Conservation (phyloP, 2,329 filamentous ascomycete genomes). For the Didymella arachidicola region DNA sequence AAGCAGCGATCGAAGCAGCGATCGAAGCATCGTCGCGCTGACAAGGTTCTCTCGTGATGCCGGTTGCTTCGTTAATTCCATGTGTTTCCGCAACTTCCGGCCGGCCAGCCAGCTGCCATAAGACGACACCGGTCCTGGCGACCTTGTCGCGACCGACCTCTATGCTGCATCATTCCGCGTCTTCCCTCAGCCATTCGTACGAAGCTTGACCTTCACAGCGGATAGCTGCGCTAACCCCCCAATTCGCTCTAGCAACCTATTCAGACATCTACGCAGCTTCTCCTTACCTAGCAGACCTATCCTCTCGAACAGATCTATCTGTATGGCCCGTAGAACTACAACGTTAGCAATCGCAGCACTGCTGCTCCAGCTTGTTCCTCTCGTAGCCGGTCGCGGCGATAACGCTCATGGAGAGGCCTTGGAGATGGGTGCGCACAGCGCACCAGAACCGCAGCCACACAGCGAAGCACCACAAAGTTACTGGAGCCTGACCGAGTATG, state of each 20-base stretch:
- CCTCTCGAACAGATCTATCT: slow-evolving; percentile 19
- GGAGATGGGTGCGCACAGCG: slow-evolving; percentile 36
- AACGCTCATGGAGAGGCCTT: slow-evolving; percentile 40
- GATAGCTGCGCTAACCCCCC: slow-evolving; percentile 12
- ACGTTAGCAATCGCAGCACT: slow-evolving; percentile 47
- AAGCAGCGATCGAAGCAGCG: slow-evolving; percentile 33
- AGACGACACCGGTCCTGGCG: slow-evolving; percentile 21
- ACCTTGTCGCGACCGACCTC: slow-evolving; percentile 7
- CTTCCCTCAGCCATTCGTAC: slow-evolving; percentile 12
- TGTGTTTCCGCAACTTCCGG: slow-evolving; percentile 39
- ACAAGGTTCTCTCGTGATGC: slow-evolving; percentile 38
- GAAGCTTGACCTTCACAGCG: not conserved
- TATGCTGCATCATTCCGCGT: not conserved
- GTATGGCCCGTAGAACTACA: slow-evolving; percentile 40
- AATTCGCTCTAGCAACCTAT: slow-evolving; percentile 4
- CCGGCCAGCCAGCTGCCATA: slow-evolving; percentile 26
- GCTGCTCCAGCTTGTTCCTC: slow-evolving; percentile 52
- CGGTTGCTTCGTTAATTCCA: slow-evolving; percentile 12
- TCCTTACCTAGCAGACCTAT: not conserved
- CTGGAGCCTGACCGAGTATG: slow-evolving; percentile 64
- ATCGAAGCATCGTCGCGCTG: slow-evolving; percentile 34
- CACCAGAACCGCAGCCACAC: slow-evolving; percentile 27
- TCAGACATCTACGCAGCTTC: not conserved
- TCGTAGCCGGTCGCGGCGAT: slow-evolving; percentile 53
- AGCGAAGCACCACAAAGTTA: slow-evolving; percentile 58